These are phyloP conservation scores for Botrytis byssoidea DNA, from an alignment of 2,329 filamentous ascomycete species.

Conservation along the genomic window DNA sequence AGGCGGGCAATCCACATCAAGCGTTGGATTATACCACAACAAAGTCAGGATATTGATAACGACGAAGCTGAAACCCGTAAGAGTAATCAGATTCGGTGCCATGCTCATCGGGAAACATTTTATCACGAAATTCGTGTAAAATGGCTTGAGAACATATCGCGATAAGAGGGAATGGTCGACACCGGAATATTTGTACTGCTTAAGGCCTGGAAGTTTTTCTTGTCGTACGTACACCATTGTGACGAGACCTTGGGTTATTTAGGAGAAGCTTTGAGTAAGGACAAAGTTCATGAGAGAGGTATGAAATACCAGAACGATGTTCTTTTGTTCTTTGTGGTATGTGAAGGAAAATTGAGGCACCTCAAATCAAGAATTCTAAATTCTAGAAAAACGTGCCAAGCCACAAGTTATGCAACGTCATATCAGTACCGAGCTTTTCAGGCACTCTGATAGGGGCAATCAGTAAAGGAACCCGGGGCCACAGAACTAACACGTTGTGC, in stretches of 20 bases:
- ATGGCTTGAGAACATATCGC: constrained; percentile 93
- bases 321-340: background rate
- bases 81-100: constrained; percentile 85
- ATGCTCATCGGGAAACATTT: constrained; percentile 93
- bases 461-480: background rate
- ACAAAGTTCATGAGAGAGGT: constrained; percentile 1
- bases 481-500: constrained; percentile 10
- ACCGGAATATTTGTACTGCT: constrained; percentile 91
- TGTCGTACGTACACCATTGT: constrained; percentile 95
- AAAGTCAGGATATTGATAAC: constrained; percentile 85
- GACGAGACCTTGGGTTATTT: constrained; percentile 20
- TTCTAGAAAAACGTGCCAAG: constrained; percentile 25
- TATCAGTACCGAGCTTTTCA: constrained; percentile 17
- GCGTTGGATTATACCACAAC: constrained; percentile 91
- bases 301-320: too few relatives aligned
- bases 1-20: constrained; percentile 87
- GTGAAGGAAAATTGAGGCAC: background rate
- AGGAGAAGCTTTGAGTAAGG: background rate
- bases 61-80: constrained; percentile 88
- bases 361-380: constrained; percentile 16
- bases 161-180: constrained; percentile 90
- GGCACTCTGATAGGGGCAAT: constrained; percentile 17
- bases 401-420: constrained; percentile 17
- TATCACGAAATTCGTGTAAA: constrained; percentile 94
- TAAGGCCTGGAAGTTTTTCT: constrained; percentile 81